Percentiles rank a stretch among this genome's conserved stretches.
Evolutionary conservation across 179 eudicot species (phyloP).

Genomic region (Spinacia oleracea): DNA sequence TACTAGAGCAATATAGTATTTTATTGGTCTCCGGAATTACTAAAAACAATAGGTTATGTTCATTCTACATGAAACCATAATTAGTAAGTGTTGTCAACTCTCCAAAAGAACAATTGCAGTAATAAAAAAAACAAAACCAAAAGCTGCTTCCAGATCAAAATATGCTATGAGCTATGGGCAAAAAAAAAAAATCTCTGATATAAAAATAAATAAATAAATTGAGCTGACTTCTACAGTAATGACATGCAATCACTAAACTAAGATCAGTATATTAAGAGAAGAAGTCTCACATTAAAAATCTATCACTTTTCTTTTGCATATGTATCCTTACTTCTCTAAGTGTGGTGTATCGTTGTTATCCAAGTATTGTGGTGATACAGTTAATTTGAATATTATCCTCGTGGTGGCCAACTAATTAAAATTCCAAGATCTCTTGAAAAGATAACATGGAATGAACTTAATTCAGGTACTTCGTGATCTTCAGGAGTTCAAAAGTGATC

Average conservation of each 20-base stretch:
- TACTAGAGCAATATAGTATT: neutral
- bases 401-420: neutral
- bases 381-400: neutral
- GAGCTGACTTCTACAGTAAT: too few species aligned
- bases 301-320: neutral
- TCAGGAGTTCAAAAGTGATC: slow-evolving; percentile 90
- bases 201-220: too few species aligned
- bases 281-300: neutral
- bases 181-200: neutral
- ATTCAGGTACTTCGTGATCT: slow-evolving; percentile 92
- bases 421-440: neutral
- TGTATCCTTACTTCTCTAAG: neutral
- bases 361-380: neutral
- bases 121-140: too few species aligned
- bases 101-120: too few species aligned
- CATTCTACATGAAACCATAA: slow-evolving; percentile 1
- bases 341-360: neutral
- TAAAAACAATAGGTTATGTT: neutral
- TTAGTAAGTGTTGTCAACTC: too few species aligned
- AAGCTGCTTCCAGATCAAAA: neutral
- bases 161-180: neutral
- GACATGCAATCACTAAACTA: neutral
- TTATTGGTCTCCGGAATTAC: neutral
- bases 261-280: neutral
- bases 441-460: slow-evolving; percentile 6